Base-by-base conservation (phyloP, 2,329 filamentous ascomycete genomes). In the Pyrenophora tritici-repentis region DNA sequence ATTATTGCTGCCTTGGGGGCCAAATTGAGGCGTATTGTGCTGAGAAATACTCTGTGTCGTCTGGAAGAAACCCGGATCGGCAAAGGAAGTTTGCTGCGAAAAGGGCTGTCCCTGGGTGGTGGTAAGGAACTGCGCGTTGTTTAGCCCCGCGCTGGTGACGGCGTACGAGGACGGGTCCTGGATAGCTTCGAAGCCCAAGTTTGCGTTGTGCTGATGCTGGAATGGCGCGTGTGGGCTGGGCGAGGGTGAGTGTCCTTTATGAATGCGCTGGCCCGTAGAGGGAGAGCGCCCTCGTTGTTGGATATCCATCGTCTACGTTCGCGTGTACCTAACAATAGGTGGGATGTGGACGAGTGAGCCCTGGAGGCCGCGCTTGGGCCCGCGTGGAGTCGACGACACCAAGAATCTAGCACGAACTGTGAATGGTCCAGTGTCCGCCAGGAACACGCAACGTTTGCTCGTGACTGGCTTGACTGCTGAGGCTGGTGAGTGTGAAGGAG, bases 241-340 rank as follows among this genome's bases (percentile, higher is more conserved):
- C 65, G 86, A 87, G 73, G 84, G 85, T 61, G 78, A 82, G 72
- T 85, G 84, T 73, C 82, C 88, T 86, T 88, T 87, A 86, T 85
- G 80, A 77, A 78, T 72, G 70, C 65, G 71, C 62, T 82, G 80
- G 58, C 79, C 79, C 68, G 79, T 78, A 66, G 86, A 86, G 61
- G 81, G 83, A 63, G 85, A 87, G 68, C 84, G 84, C 70, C 83
- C 83, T 71, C 82, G 78, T 68, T 81, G 79, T 72, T 79, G 59
- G 40, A 56, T 44, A n/a, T 61, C 59, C 59, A 61, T 61, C 77
- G 76, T 84, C 81, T 80, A 83, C 83, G 66, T 64, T 67, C 53
- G 61, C 55, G 58, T 66, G 66, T 64, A 65, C 58, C 65, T 69
- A 69, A 68, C 58, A 60, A 63, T 61, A 60, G 65, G 58, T 52